Evolutionary conservation across 2,329 filamentous ascomycete species (phyloP), one percentile per base, ranked within the genome.

Genomic region (Knufia fluminis): DNA sequence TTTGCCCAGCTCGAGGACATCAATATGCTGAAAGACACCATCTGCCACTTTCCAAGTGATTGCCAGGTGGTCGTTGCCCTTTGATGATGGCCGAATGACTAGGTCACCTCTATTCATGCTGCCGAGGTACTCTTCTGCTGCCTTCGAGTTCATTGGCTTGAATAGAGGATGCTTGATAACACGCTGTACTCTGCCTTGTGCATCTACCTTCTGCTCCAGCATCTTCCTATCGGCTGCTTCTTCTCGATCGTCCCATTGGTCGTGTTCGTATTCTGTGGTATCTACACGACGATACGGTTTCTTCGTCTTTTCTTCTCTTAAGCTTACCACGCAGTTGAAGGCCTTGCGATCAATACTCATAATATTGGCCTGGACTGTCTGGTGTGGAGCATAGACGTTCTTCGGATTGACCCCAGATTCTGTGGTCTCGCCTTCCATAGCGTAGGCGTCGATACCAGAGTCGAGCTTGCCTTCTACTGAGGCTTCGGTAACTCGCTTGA

Each of bases 81-180:
- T 95, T 23, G 89, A 95, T 1, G 89, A 96, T 2, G 92, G 91
- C 39, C 92, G 84, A 62, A 98, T 96, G 53, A 98, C 88, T 49
- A 94, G 85, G 65, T 97, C 92, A 43, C 92, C 92, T 4, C 83
- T 76, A 46, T 84, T 79, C 65, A 94, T 87, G 12, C 85, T 86
- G 36, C 89, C 89, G 26, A 98, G 77, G 65, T 85, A 97, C 66
- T 97, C 88, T 67, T 97, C 88, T 1, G 92, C 92, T 68, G 97
- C 89, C 2, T 82, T 81, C 24, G 88, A 80, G 68, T 94, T 96
- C 76, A 94, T 97, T 0, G 89, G 84, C 59, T 84, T 86, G 78
- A 97, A 98, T 14, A 97, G 79, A 22, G 92, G 91, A 64, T 98
- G 92, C 67, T 98, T 98, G 72, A 98, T 92, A 52, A 98, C 92